Evolutionary conservation across 2,329 filamentous ascomycete genomes (phyloP), one percentile per base, ranked within the genome.

Genomic region (Fusarium oxysporum): DNA sequence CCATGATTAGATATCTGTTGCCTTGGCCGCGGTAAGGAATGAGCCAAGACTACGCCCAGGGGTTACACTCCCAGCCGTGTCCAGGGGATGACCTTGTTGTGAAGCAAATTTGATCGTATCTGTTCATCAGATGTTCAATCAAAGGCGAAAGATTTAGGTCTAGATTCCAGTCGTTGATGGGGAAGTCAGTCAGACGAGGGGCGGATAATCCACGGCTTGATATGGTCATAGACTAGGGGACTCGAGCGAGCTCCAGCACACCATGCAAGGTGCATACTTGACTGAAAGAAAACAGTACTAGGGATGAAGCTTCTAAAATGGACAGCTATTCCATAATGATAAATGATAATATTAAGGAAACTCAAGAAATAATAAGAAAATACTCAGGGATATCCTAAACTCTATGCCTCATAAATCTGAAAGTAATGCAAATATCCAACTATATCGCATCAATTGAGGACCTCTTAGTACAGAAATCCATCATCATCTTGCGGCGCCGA

Each of bases 131-230:
- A 50, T 63, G 51, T 61, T 59, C 48, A 44, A 56, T 48, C 45
- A 61, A 65, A 55, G 48, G 62, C 48, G 48, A 73, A 71, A 57
- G 48, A 51, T 48, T 68, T 38, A 38, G 45, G 53, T 45, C 44
- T 68, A 47, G 71, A 74, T 74, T 73, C 68, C 71, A 74, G 47
- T 55, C 37, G 59, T 69, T 70, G 68, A 64, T 45, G 59, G 44
- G 62, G 51, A 59, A 57, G 45, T 71, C 50, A 59, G 43, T 65
- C 44, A 60, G 53, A 65, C 57, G 30, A 53, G 43, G n/a, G 17
- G 28, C 69, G 75, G 71, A 45, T 75, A 48, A 57, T 57, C 40
- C 30, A 47, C 23, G 54, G 40, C 19, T 21, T n/a, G n/a, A 33
- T 33, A 35, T 32, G 9, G 12, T 25, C 17, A 44, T 21, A 32